Percentiles rank a stretch among this genome's conserved stretches.
Evolutionary conservation across 2,329 filamentous ascomycete genomes (phyloP).

Genomic region (Pseudogymnoascus sp.): DNA sequence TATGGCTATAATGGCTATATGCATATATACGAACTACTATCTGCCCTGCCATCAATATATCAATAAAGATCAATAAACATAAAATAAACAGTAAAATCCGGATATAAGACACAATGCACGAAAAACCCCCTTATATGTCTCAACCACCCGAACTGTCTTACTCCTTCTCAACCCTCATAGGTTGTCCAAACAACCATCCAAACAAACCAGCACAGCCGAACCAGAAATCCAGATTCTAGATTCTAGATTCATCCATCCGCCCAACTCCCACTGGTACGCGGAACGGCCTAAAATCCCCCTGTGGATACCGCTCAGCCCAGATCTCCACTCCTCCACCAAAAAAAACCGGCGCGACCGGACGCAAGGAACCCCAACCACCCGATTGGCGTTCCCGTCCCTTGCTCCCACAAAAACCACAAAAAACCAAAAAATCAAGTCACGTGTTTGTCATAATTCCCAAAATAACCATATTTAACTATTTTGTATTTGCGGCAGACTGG

Average conservation of each 20-base stretch:
- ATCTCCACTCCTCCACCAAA: neutral
- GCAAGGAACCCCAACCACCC: slow-evolving; percentile 1
- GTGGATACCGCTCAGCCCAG: neutral
- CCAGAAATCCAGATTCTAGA: neutral
- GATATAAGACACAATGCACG: neutral
- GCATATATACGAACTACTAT: neutral
- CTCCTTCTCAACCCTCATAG: neutral
- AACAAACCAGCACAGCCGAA: neutral
- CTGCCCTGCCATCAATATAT: neutral
- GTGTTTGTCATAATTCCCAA: neutral
- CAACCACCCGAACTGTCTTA: neutral
- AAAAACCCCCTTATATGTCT: neutral
- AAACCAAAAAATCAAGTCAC: neutral
- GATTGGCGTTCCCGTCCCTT: neutral
- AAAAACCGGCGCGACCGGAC: neutral
- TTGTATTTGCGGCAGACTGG: too few relatives aligned
- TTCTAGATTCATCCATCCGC: neutral
- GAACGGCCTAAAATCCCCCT: neutral
- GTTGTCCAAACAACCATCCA: neutral
- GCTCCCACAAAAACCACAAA: neutral
- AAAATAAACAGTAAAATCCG: neutral
- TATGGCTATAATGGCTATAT: neutral
- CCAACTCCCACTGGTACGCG: neutral
- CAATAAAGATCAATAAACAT: neutral
- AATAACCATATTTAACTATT: too few relatives aligned